Evolutionary conservation across 1,284 basidiomycete genomes (phyloP).

Genomic region (Pyrrhoderma lamaoense): DNA sequence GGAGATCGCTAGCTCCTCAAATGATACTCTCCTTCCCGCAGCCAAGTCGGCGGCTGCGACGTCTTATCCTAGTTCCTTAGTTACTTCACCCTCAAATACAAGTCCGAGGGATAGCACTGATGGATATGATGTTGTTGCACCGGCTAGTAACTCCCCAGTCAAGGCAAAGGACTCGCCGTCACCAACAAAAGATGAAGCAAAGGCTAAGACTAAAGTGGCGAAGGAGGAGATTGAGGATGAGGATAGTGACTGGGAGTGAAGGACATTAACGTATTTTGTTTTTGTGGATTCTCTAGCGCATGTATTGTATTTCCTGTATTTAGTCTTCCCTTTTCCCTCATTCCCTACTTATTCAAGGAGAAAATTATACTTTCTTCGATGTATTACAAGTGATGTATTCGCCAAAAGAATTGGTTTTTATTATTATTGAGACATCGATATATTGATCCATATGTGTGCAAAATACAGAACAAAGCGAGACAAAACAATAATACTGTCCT

Average conservation of each 20-base stretch:
- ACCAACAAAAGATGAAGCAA: slow-evolving; percentile 12
- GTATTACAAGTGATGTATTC: too few relatives aligned
- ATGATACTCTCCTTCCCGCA: slow-evolving; percentile 17
- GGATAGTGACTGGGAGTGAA: slow-evolving; percentile 68
- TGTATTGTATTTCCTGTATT: too few relatives aligned
- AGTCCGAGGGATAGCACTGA: slow-evolving; percentile 61
- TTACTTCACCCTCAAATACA: slow-evolving; percentile 31
- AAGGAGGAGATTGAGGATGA: slow-evolving; percentile 30
- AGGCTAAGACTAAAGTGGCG: slow-evolving; percentile 22
- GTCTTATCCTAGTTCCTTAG: slow-evolving; percentile 24
- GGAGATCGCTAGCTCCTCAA: slow-evolving; percentile 2
- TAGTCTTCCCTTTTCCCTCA: too few relatives aligned
- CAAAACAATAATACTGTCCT: too few relatives aligned
- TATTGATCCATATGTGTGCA: too few relatives aligned
- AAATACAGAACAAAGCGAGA: too few relatives aligned
- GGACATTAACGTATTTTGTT: too few relatives aligned
- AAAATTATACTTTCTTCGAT: too few relatives aligned
- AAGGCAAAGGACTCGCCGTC: slow-evolving; percentile 21
- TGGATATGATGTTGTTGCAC: slow-evolving; percentile 66
- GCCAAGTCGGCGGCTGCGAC: slow-evolving; percentile 20
- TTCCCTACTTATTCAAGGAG: too few relatives aligned
- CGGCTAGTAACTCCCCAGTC: slow-evolving; percentile 32
- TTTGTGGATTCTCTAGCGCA: too few relatives aligned
- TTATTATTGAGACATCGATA: too few relatives aligned
- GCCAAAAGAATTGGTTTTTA: too few relatives aligned